Base-by-base conservation (phyloP, 495 filamentous ascomycete species). In the Penicillium verhagenii region DNA sequence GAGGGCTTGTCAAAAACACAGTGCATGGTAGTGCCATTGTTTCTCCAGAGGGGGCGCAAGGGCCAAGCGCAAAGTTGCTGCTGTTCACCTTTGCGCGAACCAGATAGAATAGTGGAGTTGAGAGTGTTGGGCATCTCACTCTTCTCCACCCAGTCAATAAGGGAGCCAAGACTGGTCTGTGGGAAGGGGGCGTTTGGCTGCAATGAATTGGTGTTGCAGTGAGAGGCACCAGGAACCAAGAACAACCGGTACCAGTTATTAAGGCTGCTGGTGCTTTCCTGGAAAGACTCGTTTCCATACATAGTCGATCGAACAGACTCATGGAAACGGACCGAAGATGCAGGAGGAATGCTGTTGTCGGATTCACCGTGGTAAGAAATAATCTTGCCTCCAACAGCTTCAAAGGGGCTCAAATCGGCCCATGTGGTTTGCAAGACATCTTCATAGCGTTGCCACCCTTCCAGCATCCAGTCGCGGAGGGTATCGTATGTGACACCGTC, bases 91-190 rank as follows among this genome's bases (percentile, higher is more conserved):
- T 56, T 38, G 20, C 68, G 39, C 0, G 50, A 54, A 0, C 70
- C 72, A 35, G 44, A 21, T 19, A 55, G 20, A 1, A 71, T 57
- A 23, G 67, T 71, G 6, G 61, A 60, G 53, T 74, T 72, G 16
- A 76, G 54, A 23, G 59, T 68, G 2, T 40, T 50, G 8, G 76
- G 77, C 16, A 58, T 57, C 1, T 69, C 50, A 10, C 70, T 74
- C 1, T 75, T 69, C 53, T 80, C 78, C 1, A 78, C 78, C 77
- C 78, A 80, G 19, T 78, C 64, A 47, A 80, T 80, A 39, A 79
- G 50, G 7, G 58, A 61, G 4, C 21, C 31, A 9, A 58, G 58
- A 53, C 4, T 77, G 52, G 14, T 63, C 28, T 71, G 61, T 0
- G 74, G 75, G 55, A 65, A 79, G 0, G 64, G 62, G 20, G 70